Evolutionary conservation across 768 basidiomycete genomes (phyloP).

Genomic region (Mycena galericulata): DNA sequence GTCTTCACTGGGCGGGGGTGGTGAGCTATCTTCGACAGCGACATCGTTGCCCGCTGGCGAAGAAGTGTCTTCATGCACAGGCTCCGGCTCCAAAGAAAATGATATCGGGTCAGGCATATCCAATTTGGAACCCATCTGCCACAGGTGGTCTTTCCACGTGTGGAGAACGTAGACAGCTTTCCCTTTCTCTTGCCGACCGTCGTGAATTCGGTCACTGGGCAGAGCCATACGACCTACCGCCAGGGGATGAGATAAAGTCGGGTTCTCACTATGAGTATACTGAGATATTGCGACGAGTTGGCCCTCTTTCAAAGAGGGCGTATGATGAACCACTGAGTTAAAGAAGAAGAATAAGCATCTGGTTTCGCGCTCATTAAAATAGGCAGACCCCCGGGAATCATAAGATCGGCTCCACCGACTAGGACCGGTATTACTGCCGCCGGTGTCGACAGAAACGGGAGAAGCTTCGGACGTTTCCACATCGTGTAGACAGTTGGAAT

Average conservation of each 20-base stretch:
- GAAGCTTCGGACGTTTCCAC: conserved; percentile 77
- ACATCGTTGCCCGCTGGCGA: conserved; percentile 6
- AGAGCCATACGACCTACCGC: conserved; percentile 82
- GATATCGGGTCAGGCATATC: conserved; percentile 63
- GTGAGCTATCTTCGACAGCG: conserved; percentile 13
- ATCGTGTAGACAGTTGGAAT: conserved; percentile 88
- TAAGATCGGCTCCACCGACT: conserved; percentile 85
- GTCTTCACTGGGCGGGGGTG: conserved; percentile 10
- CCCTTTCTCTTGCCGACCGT: conserved; percentile 66
- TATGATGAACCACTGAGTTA: conserved; percentile 71
- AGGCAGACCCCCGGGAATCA: conserved; percentile 85
- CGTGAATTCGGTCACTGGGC: conserved; percentile 57
- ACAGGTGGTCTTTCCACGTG: conserved; percentile 82
- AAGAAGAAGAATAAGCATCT: conserved; percentile 30
- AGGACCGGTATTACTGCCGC: conserved; percentile 67
- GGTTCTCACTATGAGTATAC: conserved; percentile 50
- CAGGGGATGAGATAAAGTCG: conserved; percentile 67
- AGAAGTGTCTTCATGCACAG: background rate
- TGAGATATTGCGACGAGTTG: conserved; percentile 76
- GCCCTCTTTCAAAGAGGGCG: conserved; percentile 53
- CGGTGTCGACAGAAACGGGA: conserved; percentile 57
- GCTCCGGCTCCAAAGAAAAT: conserved; percentile 29
- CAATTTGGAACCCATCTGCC: conserved; percentile 75
- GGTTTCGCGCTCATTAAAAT: background rate
- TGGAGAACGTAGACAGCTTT: conserved; percentile 83